phyloP scores from a whole-genome alignment of 2,329 filamentous ascomycete genomes.

The Penicillium italicum region DNA sequence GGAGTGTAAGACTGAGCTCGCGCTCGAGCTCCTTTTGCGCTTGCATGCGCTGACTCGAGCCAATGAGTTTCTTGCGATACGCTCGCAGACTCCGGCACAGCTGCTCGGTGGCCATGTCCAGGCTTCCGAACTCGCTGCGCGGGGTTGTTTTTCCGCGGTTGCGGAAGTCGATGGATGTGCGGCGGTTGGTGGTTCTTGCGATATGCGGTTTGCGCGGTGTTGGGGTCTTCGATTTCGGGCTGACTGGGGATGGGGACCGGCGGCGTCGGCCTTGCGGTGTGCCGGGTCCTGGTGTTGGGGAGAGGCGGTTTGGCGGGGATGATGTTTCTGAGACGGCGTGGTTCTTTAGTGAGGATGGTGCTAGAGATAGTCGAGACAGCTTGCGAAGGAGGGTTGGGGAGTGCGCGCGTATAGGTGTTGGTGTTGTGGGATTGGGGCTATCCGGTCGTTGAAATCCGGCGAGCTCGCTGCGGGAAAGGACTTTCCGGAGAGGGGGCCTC shows the following conservation, averaged over 20 bases:
- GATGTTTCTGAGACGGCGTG: conserved; percentile 31
- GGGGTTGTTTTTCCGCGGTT: conserved; percentile 42
- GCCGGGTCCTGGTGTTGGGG: conserved; percentile 28
- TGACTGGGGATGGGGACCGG: conserved; percentile 42
- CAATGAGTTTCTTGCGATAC: conserved; percentile 57
- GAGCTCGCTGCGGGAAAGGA: conserved; percentile 82
- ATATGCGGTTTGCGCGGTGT: conserved; percentile 28
- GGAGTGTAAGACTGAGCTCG: conserved; percentile 50
- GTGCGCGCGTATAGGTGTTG: conserved; percentile 43
- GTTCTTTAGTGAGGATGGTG: conserved; percentile 33
- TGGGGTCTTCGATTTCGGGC: conserved; percentile 29
- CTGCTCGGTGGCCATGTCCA: conserved; percentile 55
- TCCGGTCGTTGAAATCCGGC: conserved; percentile 66
- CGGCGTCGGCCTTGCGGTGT: conserved; percentile 26
- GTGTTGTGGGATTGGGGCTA: conserved; percentile 42
- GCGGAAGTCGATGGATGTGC: conserved; percentile 51
- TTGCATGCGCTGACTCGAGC: conserved; percentile 48
- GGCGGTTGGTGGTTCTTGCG: conserved; percentile 36
- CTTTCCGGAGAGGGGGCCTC: conserved; percentile 73
- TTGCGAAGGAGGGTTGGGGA: conserved; percentile 54
- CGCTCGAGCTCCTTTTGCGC: conserved; percentile 54
- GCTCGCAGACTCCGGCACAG: conserved; percentile 55
- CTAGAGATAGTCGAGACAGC: conserved; percentile 52
- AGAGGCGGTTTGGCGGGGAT: conserved; percentile 33
- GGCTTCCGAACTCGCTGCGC: conserved; percentile 45